Percentiles rank a stretch among this genome's conserved stretches.
These are phyloP conservation scores for Fusarium praegraminearum DNA, from an alignment of 2,329 filamentous ascomycete species.

Conservation along the genomic window DNA sequence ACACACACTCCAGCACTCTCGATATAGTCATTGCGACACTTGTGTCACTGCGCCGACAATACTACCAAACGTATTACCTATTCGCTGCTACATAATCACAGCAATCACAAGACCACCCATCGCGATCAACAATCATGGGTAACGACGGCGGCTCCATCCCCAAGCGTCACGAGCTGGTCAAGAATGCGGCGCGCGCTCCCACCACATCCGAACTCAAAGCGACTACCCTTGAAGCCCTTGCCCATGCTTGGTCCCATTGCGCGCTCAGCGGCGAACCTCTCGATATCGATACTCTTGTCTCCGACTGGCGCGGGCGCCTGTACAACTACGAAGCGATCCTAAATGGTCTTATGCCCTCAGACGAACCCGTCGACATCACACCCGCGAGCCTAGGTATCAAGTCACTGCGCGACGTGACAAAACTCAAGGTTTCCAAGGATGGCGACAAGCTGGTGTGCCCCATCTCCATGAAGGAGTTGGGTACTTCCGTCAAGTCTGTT, in stretches of 20 bases:
- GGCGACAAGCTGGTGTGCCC: slow-evolving; percentile 81
- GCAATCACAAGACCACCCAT: background rate
- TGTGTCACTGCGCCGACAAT: background rate
- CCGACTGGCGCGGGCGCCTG: slow-evolving; percentile 83
- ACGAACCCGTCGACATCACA: slow-evolving; percentile 66
- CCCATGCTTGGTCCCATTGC: slow-evolving; percentile 88
- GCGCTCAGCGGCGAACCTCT: slow-evolving; percentile 85
- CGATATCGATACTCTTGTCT: slow-evolving; percentile 77
- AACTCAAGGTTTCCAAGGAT: slow-evolving; percentile 75
- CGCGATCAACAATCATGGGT: slow-evolving; percentile 74
- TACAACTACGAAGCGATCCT: slow-evolving; percentile 97
- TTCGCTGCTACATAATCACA: background rate
- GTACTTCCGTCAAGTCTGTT: slow-evolving; percentile 81
- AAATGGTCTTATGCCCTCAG: slow-evolving; percentile 66
- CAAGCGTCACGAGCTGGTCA: slow-evolving; percentile 94
- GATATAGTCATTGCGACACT: background rate
- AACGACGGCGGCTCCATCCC: slow-evolving; percentile 98
- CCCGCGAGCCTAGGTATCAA: slow-evolving; percentile 73
- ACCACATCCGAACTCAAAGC: slow-evolving; percentile 91
- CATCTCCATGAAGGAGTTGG: slow-evolving; percentile 86
- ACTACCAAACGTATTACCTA: background rate
- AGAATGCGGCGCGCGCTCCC: slow-evolving; percentile 85
- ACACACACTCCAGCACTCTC: background rate
- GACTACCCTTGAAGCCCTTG: slow-evolving; percentile 83
- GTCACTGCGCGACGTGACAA: slow-evolving; percentile 86